Conservation (phyloP, 2,329 filamentous ascomycete species). For the Cytospora paraplurivora region DNA sequence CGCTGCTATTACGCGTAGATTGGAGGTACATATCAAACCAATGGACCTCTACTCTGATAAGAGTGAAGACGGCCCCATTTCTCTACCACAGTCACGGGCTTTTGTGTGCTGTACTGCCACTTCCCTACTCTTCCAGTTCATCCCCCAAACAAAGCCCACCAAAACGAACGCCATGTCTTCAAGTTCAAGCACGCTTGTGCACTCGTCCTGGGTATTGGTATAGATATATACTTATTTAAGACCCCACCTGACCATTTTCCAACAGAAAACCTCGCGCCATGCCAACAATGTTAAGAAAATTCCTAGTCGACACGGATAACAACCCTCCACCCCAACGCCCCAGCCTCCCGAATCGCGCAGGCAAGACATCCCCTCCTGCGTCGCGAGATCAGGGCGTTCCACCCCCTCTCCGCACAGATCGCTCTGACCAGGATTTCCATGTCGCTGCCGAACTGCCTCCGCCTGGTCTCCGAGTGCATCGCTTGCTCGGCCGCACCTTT, state of each 20-base stretch:
- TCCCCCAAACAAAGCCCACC: too few species aligned
- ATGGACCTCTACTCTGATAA: too few species aligned
- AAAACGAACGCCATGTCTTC: too few species aligned
- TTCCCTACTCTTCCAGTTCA: too few species aligned
- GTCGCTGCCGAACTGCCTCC: conserved; percentile 63
- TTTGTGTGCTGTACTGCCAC: too few species aligned
- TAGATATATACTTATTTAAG: conserved; percentile 7
- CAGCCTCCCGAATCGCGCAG: conserved; percentile 75
- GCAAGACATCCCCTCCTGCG: conserved; percentile 68
- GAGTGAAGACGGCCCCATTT: too few species aligned
- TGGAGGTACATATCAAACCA: too few species aligned
- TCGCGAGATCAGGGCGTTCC: conserved; percentile 72
- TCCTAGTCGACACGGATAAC: conserved; percentile 60
- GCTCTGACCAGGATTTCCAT: conserved; percentile 72
- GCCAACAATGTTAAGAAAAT: background rate
- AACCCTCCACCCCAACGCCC: conserved; percentile 68
- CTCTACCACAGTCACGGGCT: too few species aligned
- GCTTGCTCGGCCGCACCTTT: conserved; percentile 45
- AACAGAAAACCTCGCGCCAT: too few species aligned
- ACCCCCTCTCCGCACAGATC: conserved; percentile 72
- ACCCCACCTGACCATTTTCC: too few species aligned
- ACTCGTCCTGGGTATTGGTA: conserved; percentile 19
- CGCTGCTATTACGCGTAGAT: too few species aligned
- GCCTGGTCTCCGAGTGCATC: conserved; percentile 59
- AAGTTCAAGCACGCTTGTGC: conserved; percentile 17